Percentiles rank a stretch among this genome's conserved stretches.
These are phyloP conservation scores for Harringtonia lauricola DNA, from an alignment of 2,329 filamentous ascomycete species.

Conservation along the genomic window DNA sequence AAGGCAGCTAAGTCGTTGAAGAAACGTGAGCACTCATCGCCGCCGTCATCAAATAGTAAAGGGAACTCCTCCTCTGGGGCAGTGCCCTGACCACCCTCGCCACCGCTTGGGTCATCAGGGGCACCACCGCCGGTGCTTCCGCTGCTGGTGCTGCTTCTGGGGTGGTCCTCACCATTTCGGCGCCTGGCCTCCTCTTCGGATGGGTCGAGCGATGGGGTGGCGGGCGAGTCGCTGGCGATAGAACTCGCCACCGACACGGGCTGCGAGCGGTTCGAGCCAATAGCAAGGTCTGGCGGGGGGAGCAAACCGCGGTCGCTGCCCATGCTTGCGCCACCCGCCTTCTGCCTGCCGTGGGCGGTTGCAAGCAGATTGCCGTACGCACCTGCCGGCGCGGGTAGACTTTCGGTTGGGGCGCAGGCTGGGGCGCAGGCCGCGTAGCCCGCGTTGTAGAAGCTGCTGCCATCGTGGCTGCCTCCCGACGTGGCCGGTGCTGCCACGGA, in stretches of 20 bases:
- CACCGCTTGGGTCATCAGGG: too few species aligned
- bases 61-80: slow-evolving; percentile 3
- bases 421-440: slow-evolving; percentile 27
- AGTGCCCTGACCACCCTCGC: neutral
- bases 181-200: slow-evolving; percentile 33
- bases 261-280: slow-evolving; percentile 30
- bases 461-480: slow-evolving; percentile 18
- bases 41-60: slow-evolving; percentile 4
- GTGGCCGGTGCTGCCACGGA: neutral
- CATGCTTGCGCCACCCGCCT: slow-evolving; percentile 2
- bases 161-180: slow-evolving; percentile 40
- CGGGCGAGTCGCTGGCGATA: slow-evolving; percentile 46
- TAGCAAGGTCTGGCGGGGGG: slow-evolving; percentile 33
- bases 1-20: slow-evolving; percentile 43
- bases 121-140: neutral
- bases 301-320: slow-evolving; percentile 27
- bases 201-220: slow-evolving; percentile 40
- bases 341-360: slow-evolving; percentile 21
- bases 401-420: slow-evolving; percentile 22
- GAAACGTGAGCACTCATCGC: slow-evolving; percentile 58
- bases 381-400: slow-evolving; percentile 21
- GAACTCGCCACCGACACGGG: slow-evolving; percentile 48
- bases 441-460: slow-evolving; percentile 24
- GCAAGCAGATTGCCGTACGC: slow-evolving; percentile 26
- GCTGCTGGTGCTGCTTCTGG: neutral